Evolutionary conservation across 331 rosid species (phyloP).

Genomic region (Quercus lobata): DNA sequence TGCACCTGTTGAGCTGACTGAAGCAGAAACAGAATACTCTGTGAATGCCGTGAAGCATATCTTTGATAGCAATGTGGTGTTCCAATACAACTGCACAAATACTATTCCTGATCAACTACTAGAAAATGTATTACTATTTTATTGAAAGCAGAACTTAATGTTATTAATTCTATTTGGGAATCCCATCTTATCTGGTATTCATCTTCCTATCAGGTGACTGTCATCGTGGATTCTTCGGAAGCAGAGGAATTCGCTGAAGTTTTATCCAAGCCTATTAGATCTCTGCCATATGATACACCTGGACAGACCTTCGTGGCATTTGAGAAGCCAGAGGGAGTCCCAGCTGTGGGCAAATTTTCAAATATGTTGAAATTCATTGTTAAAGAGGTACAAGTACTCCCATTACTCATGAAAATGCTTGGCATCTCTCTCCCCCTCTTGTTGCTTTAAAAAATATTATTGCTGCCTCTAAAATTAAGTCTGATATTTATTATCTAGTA

Average conservation of each 20-base stretch:
- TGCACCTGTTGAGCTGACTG: slow-evolving; percentile 92
- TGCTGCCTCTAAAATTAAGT: background rate
- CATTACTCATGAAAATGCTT: background rate
- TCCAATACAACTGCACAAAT: slow-evolving; percentile 97
- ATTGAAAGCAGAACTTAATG: slow-evolving; percentile 10
- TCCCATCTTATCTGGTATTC: slow-evolving; percentile 11
- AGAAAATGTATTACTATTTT: slow-evolving; percentile 61
- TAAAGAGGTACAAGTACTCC: slow-evolving; percentile 67
- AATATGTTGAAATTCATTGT: slow-evolving; percentile 75
- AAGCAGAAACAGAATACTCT: slow-evolving; percentile 98
- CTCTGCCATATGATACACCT: slow-evolving; percentile 97
- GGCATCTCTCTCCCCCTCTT: background rate
- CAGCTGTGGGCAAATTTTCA: slow-evolving; percentile 78
- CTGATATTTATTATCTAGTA: background rate
- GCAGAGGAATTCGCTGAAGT: slow-evolving; percentile 86
- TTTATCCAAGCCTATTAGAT: slow-evolving; percentile 71
- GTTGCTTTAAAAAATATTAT: background rate
- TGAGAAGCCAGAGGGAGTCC: slow-evolving; percentile 87
- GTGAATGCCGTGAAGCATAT: slow-evolving; percentile 95
- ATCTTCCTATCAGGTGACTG: slow-evolving; percentile 61
- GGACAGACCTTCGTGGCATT: slow-evolving; percentile 88
- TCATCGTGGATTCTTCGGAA: slow-evolving; percentile 87
- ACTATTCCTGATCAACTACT: slow-evolving; percentile 95
- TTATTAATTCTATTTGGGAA: slow-evolving; percentile 4
- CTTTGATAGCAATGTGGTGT: slow-evolving; percentile 78